Conservation (phyloP, 208 protist species). For the Trypanosoma rangeli region DNA sequence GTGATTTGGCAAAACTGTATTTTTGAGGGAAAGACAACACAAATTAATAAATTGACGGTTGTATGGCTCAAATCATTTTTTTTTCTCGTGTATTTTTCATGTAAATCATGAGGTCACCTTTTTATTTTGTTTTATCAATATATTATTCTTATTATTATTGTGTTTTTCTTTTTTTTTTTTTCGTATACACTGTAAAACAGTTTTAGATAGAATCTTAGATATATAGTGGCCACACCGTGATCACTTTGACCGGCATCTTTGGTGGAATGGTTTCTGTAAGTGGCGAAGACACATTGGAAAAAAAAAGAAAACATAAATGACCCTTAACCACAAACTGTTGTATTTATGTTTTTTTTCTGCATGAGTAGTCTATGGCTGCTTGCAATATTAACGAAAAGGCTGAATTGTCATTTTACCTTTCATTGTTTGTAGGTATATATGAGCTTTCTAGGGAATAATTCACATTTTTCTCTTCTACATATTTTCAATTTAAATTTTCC, state of each 20-base stretch:
- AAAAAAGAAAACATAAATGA: not conserved
- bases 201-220: not conserved
- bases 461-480: not conserved
- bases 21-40: conserved; percentile 1
- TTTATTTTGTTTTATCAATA: not conserved
- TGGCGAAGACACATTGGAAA: not conserved
- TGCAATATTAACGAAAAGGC: not conserved
- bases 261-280: not conserved
- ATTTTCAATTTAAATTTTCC: not conserved
- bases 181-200: not conserved
- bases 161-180: not conserved
- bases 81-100: not conserved
- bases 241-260: not conserved
- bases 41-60: not conserved
- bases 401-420: not conserved
- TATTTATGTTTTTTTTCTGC: not conserved
- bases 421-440: not conserved
- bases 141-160: not conserved
- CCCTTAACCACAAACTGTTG: not conserved
- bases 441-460: not conserved
- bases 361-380: not conserved
- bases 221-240: not conserved
- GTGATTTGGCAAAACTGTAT: not conserved
- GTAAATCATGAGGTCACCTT: not conserved
- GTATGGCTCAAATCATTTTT: not conserved